Base-by-base conservation (phyloP, 805 yeast genomes). In the Metschnikowia bowlesiae region DNA sequence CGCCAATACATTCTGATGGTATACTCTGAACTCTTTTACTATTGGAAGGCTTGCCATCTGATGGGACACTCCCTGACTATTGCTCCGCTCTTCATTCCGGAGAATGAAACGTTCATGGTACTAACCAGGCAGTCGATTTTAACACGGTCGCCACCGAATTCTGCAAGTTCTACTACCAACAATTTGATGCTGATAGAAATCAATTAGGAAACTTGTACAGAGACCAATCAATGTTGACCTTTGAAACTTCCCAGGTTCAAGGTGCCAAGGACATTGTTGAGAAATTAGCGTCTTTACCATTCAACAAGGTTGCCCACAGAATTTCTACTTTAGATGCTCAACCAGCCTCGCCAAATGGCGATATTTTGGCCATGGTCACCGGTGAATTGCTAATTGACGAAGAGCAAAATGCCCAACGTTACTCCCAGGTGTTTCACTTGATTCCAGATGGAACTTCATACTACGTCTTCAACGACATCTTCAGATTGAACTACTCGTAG, bases 281-380 rank as follows among this genome's bases (percentile, higher is more conserved):
- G 75, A 92, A 94, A 70, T 81, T 94, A 59, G 84, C 82, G 28
- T 81, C 90, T 36, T 80, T 94, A 62, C 97, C 97, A 47, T 94
- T 94, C 79, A 85, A 81, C 68, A 90, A 90, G 73, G 97, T 94
- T 51, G 85, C 82, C 46, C 99, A 94, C 77, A 81, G 95, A 75
- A 86, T 94, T 66, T 84, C 96, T 49, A 92, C 98, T 40, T 80
- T 94, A 65, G 98, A 94, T 65, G 98, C 98, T 42, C 99, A 94
- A 75, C 99, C 99, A 45, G 96, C 95, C 36, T 86, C 96, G 51
- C 89, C 96, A 52, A 81, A 76, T 61, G 92, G 94, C 55, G 97
- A 92, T 67, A 96, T 94, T 49, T 78, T 94, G 62, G 98, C 92
- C 48, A 85, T 94, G 94, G 97, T 94, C 62, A 94, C 99, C 49